Percentiles rank a stretch among this genome's conserved stretches.
Conservation (phyloP, 73 alveolate species). For the Paramecium primaurelia region DNA sequence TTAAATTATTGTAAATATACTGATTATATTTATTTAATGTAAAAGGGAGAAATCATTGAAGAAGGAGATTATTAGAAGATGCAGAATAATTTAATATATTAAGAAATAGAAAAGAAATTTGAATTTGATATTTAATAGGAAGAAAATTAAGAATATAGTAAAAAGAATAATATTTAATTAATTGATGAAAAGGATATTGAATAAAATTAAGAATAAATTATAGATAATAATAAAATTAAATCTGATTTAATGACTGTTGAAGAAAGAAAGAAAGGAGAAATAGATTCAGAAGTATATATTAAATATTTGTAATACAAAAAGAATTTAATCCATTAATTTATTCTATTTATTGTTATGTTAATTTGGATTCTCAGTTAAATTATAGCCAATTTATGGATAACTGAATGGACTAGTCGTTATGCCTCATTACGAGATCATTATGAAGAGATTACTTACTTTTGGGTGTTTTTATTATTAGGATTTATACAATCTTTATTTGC, state of each 20-base stretch:
- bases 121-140: background rate
- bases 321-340: background rate
- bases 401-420: conserved; percentile 31
- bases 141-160: background rate
- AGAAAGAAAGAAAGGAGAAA: conserved; percentile 64
- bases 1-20: conserved; percentile 26
- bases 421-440: background rate
- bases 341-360: background rate
- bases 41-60: conserved; percentile 45
- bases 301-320: conserved; percentile 49
- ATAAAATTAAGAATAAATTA: background rate
- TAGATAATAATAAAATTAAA: background rate
- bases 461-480: background rate
- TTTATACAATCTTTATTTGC: conserved; percentile 43
- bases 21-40: conserved; percentile 45
- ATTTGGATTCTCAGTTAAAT: conserved; percentile 33
- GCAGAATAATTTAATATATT: background rate
- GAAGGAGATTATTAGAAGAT: conserved; percentile 44
- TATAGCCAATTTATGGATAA: conserved; percentile 37
- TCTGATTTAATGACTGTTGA: conserved; percentile 42
- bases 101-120: conserved; percentile 36
- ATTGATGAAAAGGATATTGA: too few species aligned
- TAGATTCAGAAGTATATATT: conserved; percentile 25
- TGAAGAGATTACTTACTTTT: background rate
- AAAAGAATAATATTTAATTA: background rate